Percentiles rank a stretch among this genome's conserved stretches.
phyloP scores from a whole-genome alignment of 345 rosid genomes.

The Salix suchowensis region DNA sequence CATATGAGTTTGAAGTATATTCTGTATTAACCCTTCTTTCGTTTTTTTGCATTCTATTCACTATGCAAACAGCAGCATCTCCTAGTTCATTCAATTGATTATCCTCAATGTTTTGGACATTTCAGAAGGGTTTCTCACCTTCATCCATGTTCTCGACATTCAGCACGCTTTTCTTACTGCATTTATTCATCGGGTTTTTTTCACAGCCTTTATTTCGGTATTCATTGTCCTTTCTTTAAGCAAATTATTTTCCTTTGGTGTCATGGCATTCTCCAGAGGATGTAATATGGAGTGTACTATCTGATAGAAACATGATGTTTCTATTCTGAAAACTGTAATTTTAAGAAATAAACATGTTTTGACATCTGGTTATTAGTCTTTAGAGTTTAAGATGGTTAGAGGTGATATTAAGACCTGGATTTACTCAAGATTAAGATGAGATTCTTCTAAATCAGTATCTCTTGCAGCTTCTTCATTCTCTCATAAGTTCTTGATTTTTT shows the following conservation, averaged over 20 bases:
- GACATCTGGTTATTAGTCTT: background rate
- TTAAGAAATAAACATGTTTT: background rate
- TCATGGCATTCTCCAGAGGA: background rate
- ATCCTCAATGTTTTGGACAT: background rate
- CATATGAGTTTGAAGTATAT: background rate
- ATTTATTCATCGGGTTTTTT: background rate
- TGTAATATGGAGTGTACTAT: background rate
- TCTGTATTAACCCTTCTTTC: too few species aligned
- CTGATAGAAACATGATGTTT: background rate
- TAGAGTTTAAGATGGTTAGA: background rate
- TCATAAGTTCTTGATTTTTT: background rate
- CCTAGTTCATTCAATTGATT: background rate
- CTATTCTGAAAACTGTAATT: background rate
- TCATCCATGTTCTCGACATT: background rate
- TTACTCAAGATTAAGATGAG: background rate
- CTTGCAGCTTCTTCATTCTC: background rate
- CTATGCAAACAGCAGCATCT: background rate
- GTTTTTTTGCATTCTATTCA: background rate
- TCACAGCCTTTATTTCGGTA: background rate
- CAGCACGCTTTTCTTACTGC: background rate
- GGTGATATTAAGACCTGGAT: background rate
- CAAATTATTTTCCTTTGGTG: background rate
- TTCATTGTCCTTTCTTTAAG: background rate
- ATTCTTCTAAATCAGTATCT: background rate
- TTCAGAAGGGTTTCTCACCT: background rate